Base-by-base conservation (phyloP, 1,139 yeast species). In the Debaryomyces udenii region DNA sequence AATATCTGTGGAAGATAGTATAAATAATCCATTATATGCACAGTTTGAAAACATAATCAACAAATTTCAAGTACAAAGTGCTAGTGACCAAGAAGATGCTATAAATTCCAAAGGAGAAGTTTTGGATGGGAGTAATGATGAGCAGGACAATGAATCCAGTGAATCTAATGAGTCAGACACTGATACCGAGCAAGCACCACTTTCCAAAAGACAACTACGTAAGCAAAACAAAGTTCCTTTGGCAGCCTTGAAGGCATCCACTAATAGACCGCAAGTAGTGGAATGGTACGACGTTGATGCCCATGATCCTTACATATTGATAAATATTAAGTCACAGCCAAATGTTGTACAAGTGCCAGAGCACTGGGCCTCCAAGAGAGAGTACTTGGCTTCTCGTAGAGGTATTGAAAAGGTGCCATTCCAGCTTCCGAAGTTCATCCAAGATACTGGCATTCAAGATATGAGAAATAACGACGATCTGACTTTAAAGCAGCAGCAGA, bases 271-370 rank as follows among this genome's bases (percentile, higher is more conserved):
- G 0, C 90, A 87, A 45, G 58, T 83, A 3, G 85, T 93, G 0
- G 96, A 90, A 49, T 86, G 95, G 94, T 78, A 70, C 50, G 99
- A 93, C 61, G 84, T 83, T 1, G 94, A 91, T 63, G 86, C 98
- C 0, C 74, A 72, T 3, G 94, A 89, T 54, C 96, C 99, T 1
- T 66, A 69, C 38, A 59, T 90, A 18, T 68, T 83, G 11, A 80
- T 87, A 0, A 66, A 75, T 10, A 62, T 93, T 42, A 93, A 91
- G 56, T 68, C 85, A 0, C 68, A 72, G 31, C 81, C 81, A 36
- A 88, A 89, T 50, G 74, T 70, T 2, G 83, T 91, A 0, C 88
- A 82, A 1, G 90, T 91, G 0, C 98, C 99, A 0, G 60, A 66
- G 0, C 96, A 90, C 59, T 93, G 99, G 99, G 80, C 80, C 42